phyloP scores from a whole-genome alignment of 345 rosid genomes.

The Euphorbia pulcherrima region DNA sequence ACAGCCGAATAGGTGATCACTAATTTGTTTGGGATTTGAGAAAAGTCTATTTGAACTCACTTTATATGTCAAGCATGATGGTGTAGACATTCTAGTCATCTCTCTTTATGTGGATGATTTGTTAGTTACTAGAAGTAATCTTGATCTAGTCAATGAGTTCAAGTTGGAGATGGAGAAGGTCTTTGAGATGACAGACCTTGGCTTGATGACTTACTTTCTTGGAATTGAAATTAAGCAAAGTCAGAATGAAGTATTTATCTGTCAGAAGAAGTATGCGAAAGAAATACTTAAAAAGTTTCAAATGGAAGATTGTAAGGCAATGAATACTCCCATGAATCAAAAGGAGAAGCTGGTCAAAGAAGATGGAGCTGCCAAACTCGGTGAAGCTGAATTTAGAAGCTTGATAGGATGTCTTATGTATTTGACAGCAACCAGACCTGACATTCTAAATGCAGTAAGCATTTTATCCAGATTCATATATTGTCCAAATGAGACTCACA shows the following conservation, averaged over 20 bases:
- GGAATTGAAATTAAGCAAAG: neutral
- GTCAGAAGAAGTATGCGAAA: neutral
- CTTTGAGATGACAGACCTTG: neutral
- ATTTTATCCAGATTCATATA: neutral
- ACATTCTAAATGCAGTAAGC: neutral
- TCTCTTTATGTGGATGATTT: too few species aligned
- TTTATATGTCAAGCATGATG: too few species aligned
- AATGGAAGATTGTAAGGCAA: neutral
- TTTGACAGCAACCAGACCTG: neutral
- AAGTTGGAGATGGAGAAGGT: neutral
- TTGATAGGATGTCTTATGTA: neutral
- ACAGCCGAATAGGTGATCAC: too few species aligned
- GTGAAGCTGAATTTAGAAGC: neutral
- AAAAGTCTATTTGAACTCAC: too few species aligned
- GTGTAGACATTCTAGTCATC: too few species aligned
- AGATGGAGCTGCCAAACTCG: neutral
- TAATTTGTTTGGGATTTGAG: too few species aligned
- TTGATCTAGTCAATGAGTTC: too few species aligned
- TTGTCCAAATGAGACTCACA: too few species aligned
- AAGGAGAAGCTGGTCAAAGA: neutral
- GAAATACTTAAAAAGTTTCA: too few species aligned
- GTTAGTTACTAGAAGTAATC: too few species aligned
- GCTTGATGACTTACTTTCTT: neutral
- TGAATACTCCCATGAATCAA: neutral
- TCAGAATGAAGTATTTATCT: neutral